phyloP scores from a whole-genome alignment of 2,329 filamentous ascomycete species.

The Aspergillus sp. region DNA sequence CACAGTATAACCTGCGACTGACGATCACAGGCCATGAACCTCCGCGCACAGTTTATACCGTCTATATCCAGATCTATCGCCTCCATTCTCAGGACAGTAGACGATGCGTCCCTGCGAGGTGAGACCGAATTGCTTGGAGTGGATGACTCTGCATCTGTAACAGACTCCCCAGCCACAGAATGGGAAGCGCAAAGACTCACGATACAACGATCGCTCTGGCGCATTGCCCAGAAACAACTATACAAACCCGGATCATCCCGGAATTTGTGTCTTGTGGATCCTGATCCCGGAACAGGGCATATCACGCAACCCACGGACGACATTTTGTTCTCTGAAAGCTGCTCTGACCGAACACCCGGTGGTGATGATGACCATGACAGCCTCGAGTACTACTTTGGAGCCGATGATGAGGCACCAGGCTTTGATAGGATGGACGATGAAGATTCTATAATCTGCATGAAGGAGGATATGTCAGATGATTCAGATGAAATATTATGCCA shows the following conservation, averaged over 20 bases:
- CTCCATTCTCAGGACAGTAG: constrained; percentile 26
- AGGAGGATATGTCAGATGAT: no score
- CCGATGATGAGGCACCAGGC: no score
- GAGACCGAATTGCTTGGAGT: constrained; percentile 13
- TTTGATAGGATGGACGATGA: no score
- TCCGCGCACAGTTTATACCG: constrained; percentile 33
- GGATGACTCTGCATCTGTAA: not conserved
- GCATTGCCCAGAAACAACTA: constrained; percentile 27
- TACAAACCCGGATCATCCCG: constrained; percentile 14
- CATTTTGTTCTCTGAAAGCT: not conserved
- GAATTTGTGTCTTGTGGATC: constrained; percentile 3
- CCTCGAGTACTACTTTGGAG: no score
- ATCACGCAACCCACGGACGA: not conserved
- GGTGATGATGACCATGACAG: no score
- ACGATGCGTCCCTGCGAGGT: constrained; percentile 11
- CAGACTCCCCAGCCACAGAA: not conserved
- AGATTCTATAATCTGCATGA: no score
- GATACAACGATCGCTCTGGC: constrained; percentile 32
- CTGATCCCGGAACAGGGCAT: not conserved
- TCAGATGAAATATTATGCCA: no score
- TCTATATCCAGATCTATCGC: constrained; percentile 33
- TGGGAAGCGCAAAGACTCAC: constrained; percentile 10
- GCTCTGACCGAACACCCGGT: not conserved
- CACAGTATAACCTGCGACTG: not conserved
- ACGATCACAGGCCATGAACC: constrained; percentile 30